Evolutionary conservation across 1,139 yeast species (phyloP).

Genomic region (Saccharomyces hybrid): DNA sequence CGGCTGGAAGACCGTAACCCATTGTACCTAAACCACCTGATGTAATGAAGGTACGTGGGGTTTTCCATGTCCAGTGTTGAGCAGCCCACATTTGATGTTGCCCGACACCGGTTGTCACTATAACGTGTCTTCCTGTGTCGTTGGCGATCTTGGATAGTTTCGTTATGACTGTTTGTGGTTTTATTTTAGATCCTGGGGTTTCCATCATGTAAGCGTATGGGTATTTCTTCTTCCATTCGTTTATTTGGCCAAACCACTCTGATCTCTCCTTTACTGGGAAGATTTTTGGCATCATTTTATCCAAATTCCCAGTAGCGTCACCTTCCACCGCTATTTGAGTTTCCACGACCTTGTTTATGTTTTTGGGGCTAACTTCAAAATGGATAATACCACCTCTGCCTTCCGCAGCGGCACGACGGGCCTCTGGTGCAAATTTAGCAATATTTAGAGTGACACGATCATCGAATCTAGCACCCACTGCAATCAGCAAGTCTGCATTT

Average conservation of each 20-base stretch:
- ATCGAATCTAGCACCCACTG: constrained; percentile 94
- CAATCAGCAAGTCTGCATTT: constrained; percentile 84
- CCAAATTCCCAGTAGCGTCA: constrained; percentile 67
- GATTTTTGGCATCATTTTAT: constrained; percentile 62
- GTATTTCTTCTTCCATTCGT: constrained; percentile 77
- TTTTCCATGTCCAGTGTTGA: constrained; percentile 88
- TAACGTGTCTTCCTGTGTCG: constrained; percentile 59
- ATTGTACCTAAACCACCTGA: constrained; percentile 98
- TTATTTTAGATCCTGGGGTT: constrained; percentile 72
- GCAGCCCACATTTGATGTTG: constrained; percentile 99
- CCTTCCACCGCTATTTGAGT: constrained; percentile 97
- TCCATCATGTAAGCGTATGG: constrained; percentile 76
- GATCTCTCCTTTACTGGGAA: constrained; percentile 55
- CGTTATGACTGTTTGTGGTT: constrained; percentile 84
- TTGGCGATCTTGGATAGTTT: constrained; percentile 70
- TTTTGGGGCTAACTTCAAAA: constrained; percentile 92
- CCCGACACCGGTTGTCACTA: constrained; percentile 96
- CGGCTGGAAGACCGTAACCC: constrained; percentile 97
- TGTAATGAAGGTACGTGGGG: constrained; percentile 87
- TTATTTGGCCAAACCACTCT: constrained; percentile 69
- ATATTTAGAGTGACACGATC: constrained; percentile 93
- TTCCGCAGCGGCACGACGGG: constrained; percentile 80
- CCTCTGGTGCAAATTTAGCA: constrained; percentile 86
- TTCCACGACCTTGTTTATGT: constrained; percentile 94
- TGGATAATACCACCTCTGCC: constrained; percentile 93